Evolutionary conservation across 352 stramenopile species (phyloP), one percentile per base, ranked within the genome.

Genomic region (Globisporangium iwayamae): DNA sequence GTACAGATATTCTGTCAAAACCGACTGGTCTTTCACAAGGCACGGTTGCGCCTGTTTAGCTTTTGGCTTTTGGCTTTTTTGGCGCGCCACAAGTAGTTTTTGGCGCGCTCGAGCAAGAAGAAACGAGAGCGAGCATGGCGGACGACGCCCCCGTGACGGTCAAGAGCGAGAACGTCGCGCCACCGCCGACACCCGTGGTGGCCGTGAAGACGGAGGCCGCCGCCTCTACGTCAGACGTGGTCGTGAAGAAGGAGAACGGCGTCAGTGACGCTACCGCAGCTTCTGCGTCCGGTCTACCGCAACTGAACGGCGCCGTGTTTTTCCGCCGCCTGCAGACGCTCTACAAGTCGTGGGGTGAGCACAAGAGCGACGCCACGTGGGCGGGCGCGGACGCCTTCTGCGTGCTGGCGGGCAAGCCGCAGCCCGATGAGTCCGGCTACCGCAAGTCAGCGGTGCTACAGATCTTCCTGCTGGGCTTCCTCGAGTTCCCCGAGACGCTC

Each of bases 401-500:
- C 63, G 81, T 96, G 65, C 76, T 94, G 2, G 81, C 87, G 2
- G 87, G 87, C 18, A 87, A 88, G 58, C 79, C 85, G 52, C 85
- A 96, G 57, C 75, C 81, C 52, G 87, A 97, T 56, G 85, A 94
- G 59, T 93, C 85, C 8, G 86, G 85, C 25, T 96, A 97, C 67
- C 87, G 86, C 67, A 96, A 96, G 76, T 96, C 89, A 41, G 79
- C 84, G 14, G 83, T 93, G 65, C 60, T 96, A 50, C 90, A 98
- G 78, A 90, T 97, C 68, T 98, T 95, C 63, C 65, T 98, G 47
- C 78, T 98, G 20, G 89, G 88, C 8, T 96, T 93, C 67, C 73
- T 96, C 43, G 91, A 98, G 78, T 97, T 98, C 75, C 83, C 91
- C 2, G 90, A 97, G 73, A 97, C 91, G 30, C 75, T 97, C 41